These are phyloP conservation scores for Medicago truncatula DNA, from an alignment of 306 rosid genomes.

Conservation along the genomic window DNA sequence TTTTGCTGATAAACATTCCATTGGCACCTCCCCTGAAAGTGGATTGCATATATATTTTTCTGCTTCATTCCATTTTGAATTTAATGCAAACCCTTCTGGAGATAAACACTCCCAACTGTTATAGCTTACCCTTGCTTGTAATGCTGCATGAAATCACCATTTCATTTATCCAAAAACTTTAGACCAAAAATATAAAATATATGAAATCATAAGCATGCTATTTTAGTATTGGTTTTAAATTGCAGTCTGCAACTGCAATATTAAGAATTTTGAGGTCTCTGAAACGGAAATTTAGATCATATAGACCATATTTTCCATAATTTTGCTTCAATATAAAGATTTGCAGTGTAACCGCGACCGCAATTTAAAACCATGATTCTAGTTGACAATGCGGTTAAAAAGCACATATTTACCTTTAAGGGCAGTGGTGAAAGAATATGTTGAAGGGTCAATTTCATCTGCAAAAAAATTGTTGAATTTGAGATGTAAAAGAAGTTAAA, in stretches of 20 bases:
- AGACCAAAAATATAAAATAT: not conserved
- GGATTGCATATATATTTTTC: conserved; percentile 97
- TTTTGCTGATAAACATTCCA: conserved; percentile 95
- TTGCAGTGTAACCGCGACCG: not conserved
- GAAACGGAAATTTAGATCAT: not conserved
- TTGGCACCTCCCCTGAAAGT: conserved; percentile 87
- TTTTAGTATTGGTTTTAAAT: not conserved
- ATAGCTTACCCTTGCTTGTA: conserved; percentile 73
- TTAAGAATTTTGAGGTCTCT: not conserved
- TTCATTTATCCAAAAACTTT: conserved; percentile 4
- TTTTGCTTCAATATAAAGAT: not conserved
- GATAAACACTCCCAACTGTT: conserved; percentile 80
- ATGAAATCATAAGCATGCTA: not conserved
- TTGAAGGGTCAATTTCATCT: conserved; percentile 98
- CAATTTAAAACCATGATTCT: not conserved
- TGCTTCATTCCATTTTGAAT: conserved; percentile 98
- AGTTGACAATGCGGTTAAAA: conserved; percentile 7
- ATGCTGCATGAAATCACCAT: conserved; percentile 59
- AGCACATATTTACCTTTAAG: too few relatives aligned
- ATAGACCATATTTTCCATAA: not conserved
- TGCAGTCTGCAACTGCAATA: not conserved
- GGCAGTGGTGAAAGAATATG: conserved; percentile 91
- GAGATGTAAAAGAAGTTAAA: conserved; percentile 26
- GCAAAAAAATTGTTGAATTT: conserved; percentile 32
- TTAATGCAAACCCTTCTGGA: conserved; percentile 85